These are phyloP conservation scores for Rubia tinctorum DNA, from an alignment of 305 asterid genomes.

Conservation along the genomic window DNA sequence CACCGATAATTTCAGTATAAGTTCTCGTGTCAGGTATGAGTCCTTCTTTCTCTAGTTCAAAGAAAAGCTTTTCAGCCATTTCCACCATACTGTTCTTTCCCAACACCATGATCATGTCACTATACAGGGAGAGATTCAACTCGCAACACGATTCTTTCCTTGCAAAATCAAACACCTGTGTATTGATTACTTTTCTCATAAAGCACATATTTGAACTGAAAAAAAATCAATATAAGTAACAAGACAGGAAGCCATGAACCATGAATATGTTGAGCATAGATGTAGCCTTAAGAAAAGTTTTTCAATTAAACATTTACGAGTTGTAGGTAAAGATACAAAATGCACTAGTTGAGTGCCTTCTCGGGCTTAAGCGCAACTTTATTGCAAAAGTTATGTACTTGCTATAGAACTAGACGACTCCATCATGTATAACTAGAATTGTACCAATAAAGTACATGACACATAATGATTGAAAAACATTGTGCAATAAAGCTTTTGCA, in stretches of 20 bases:
- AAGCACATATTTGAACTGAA: conserved; percentile 13
- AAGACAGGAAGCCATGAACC: conserved; percentile 2
- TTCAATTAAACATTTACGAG: not conserved
- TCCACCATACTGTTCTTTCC: conserved; percentile 59
- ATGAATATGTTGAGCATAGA: not conserved
- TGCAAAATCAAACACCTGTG: conserved; percentile 61
- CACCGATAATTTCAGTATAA: conserved; percentile 73
- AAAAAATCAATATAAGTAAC: conserved; percentile 1
- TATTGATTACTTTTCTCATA: conserved; percentile 37
- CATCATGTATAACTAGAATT: not conserved
- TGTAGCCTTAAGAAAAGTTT: not conserved
- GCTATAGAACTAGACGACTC: not conserved
- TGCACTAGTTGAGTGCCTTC: not conserved
- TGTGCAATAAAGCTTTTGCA: not conserved
- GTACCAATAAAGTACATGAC: not conserved
- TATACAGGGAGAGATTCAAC: conserved; percentile 54
- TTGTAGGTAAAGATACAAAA: not conserved
- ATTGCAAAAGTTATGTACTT: not conserved
- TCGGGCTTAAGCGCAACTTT: not conserved
- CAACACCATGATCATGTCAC: conserved; percentile 51
- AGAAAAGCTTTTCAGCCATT: conserved; percentile 47
- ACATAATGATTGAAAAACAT: not conserved
- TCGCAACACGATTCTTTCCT: conserved; percentile 65
- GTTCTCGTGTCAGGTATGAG: conserved; percentile 59
- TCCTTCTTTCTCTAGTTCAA: conserved; percentile 51